These are phyloP conservation scores for Hexamita inflata DNA, from an alignment of 208 protist genomes.

Conservation along the genomic window DNA sequence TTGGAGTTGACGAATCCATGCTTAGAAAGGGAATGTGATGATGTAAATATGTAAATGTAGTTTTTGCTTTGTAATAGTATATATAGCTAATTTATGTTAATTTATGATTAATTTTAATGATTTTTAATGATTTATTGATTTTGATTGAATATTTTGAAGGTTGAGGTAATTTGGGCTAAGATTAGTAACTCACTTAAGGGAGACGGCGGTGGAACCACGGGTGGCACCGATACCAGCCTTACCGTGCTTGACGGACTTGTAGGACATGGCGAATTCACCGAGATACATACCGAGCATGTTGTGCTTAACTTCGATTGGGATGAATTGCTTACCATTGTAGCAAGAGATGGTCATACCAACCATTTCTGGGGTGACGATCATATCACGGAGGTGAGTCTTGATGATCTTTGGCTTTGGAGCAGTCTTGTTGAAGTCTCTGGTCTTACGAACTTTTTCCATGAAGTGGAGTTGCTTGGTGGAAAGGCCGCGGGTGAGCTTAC, in stretches of 20 bases:
- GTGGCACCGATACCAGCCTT: conserved; percentile 94
- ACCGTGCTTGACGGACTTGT: conserved; percentile 94
- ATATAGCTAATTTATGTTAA: no score
- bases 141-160: no score
- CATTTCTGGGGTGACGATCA: conserved; percentile 98
- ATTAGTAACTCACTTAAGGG: no score
- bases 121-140: no score
- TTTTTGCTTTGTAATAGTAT: no score
- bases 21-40: no score
- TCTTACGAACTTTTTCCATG: conserved; percentile 71
- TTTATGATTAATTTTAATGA: no score
- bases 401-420: conserved; percentile 84
- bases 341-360: conserved; percentile 92
- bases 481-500: conserved; percentile 73
- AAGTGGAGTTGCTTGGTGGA: conserved; percentile 70
- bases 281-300: conserved; percentile 99
- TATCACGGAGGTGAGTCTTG: conserved; percentile 97
- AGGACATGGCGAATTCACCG: conserved; percentile 96
- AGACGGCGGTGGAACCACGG: conserved; percentile 64
- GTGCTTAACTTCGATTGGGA: conserved; percentile 86
- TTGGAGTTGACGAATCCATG: no score
- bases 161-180: no score
- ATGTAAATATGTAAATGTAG: no score
- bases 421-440: conserved; percentile 67
- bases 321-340: conserved; percentile 98